Base-by-base conservation (phyloP, 2,329 filamentous ascomycete genomes). In the Thermomyces lanuginosus region DNA sequence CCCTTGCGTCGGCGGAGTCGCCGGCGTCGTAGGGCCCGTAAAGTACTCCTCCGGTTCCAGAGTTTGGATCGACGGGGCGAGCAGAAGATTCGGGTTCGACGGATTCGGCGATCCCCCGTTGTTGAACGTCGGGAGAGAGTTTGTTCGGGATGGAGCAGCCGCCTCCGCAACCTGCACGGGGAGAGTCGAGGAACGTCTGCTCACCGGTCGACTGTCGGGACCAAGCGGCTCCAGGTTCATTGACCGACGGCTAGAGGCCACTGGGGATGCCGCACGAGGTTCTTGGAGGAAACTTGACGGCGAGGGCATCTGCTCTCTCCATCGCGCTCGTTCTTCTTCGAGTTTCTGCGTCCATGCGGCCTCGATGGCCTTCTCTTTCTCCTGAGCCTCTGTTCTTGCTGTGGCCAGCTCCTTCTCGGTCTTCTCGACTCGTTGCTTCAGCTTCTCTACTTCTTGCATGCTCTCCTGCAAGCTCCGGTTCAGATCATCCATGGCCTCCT, bases 291-390 rank as follows among this genome's bases (percentile, higher is more conserved):
- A 51, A 29, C 45, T 42, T 45, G 53, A 22, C 36, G 51, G 30
- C 22, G 43, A 31, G 37, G 46, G 16, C 42, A 46, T 34, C 32
- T 64, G 64, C 31, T 62, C 58, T 24, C 60, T 62, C 64, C 66
- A 72, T 47, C 64, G 73, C 8, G 54, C 47, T 38, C 63, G 66
- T 48, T 78, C 74, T 34, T 79, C 73, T 32, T 78, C 72, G 1
- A 79, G 41, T 22, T 64, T 63, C 28, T 70, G 65, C 18, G 63
- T 47, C 35, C 68, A 48, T 13, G 71, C 67, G 8, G 60, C 51
- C 37, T 76, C 71, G 49, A 57, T 64, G 2, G 60, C 41, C 38
- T 68, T 65, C 41, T 66, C 71, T 39, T 76, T 70, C 24, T 64
- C 63, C 19, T 66, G 60, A 9, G 71, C 54, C 6, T 72, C 63